Conservation (phyloP, 352 stramenopile species). For the Aphanomyces euteiches region DNA sequence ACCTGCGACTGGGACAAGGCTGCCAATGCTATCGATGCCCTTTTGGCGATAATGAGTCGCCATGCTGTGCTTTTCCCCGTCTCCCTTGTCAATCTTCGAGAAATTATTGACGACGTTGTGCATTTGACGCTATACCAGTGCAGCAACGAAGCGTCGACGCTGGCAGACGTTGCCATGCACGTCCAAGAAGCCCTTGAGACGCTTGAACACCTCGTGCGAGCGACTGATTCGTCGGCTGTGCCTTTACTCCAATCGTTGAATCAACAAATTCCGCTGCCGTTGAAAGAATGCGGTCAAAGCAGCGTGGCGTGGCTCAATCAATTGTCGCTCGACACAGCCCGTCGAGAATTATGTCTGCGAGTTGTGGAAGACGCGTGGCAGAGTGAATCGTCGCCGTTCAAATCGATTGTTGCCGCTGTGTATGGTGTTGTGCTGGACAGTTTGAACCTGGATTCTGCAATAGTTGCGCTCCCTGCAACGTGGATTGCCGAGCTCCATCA, state of each 20-base stretch:
- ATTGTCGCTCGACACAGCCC: neutral
- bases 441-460: neutral
- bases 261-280: neutral
- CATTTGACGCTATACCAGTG: neutral
- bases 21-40: neutral
- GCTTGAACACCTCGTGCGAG: neutral
- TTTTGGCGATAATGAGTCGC: neutral
- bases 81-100: neutral
- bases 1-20: neutral
- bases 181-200: neutral
- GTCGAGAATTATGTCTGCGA: neutral
- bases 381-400: neutral
- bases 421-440: constrained; percentile 9
- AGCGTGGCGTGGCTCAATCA: neutral
- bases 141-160: neutral
- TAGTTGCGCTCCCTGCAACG: neutral
- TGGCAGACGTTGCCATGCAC: neutral
- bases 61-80: neutral
- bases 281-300: neutral
- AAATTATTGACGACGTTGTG: constrained; percentile 10
- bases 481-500: constrained; percentile 5
- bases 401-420: constrained; percentile 10
- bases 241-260: neutral
- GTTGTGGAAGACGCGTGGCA: constrained; percentile 9
- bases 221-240: neutral